Base-by-base conservation (phyloP, 768 basidiomycete genomes). In the Grammothele lineata region DNA sequence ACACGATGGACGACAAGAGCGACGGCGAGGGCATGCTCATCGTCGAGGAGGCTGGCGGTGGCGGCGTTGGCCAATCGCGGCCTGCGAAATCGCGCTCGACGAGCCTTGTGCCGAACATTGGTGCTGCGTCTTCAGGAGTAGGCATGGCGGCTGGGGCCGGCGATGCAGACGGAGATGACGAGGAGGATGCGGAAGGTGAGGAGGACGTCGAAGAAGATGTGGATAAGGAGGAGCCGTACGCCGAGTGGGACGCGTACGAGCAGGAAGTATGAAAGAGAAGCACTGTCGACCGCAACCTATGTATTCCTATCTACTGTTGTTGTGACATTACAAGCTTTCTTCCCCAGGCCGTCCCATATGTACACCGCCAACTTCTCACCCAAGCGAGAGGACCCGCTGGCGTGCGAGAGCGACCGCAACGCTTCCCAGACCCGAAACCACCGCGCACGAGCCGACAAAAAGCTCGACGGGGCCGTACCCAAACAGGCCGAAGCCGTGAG, bases 211-310 rank as follows among this genome's bases (percentile, higher is more conserved):
- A 67, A 23, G 62, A 53, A 12, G 64, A 61, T 22, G 65, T 39
- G 21, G 72, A 72, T 17, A 72, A 76, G 50, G 72, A 67, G 10
- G 69, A 72, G 9, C 65, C 67, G 42, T 66, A 64, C 42, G 55
- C 60, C 18, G 70, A 67, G 36, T 74, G 73, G 64, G 83, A 78
- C 38, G 70, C 62, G 21, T 90, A 85, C 56, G 86, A 90, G 58
- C 87, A 89, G 58, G 87, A 90, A 65, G 77, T 85, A 14, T 70
- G 32, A 43, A 9, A n/a, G n/a, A 14, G 8, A 9, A 19, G 18
- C 17, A 19, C 12, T 36, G 35, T 36, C 8, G 9, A 9, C 15
- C 30, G 30, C 21, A 40, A 26, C 40, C 3, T n/a, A 32, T 25
- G 22, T 18, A n/a, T n/a, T n/a, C n/a, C n/a, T n/a, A n/a, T n/a